These are phyloP conservation scores for Trichoderma sp. DNA, from an alignment of 2,329 filamentous ascomycete genomes.

Conservation along the genomic window DNA sequence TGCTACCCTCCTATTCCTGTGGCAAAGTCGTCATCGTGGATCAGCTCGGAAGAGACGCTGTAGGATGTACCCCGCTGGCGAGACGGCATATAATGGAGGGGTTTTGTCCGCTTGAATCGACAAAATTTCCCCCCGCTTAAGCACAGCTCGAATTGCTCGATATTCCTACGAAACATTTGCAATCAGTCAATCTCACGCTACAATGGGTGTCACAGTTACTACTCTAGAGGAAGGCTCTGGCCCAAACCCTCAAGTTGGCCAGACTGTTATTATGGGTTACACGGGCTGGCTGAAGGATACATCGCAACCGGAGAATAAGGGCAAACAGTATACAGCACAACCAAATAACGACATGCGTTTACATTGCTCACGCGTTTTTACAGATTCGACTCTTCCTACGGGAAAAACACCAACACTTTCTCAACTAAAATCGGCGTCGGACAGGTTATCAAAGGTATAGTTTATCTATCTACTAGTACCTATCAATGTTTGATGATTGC, in stretches of 20 bases:
- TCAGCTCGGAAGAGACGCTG: neutral
- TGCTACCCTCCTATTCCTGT: neutral
- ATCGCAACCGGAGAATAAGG: constrained; percentile 63
- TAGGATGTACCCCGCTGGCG: neutral
- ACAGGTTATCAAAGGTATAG: too few relatives aligned
- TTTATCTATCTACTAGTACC: too few relatives aligned
- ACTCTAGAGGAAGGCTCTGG: constrained; percentile 60
- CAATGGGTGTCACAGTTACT: constrained; percentile 63
- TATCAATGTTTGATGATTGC: too few relatives aligned
- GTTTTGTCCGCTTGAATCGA: neutral
- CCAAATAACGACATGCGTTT: neutral
- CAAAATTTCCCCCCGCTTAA: neutral
- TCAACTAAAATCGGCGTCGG: too few relatives aligned
- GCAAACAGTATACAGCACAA: constrained; percentile 62
- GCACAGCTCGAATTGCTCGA: neutral
- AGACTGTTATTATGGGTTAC: constrained; percentile 76
- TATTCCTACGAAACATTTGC: neutral
- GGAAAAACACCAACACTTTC: too few relatives aligned
- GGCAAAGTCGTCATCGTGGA: constrained; percentile 21
- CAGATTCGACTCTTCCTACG: constrained; percentile 78
- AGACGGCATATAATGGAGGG: neutral
- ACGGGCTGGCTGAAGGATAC: constrained; percentile 81
- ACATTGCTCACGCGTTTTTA: neutral
- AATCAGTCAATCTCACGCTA: neutral
- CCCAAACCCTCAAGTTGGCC: too few relatives aligned